Evolutionary conservation across 371 early-diverging fungal genomes (phyloP), one percentile per base, ranked within the genome.

Genomic region (Mortierella sp.): DNA sequence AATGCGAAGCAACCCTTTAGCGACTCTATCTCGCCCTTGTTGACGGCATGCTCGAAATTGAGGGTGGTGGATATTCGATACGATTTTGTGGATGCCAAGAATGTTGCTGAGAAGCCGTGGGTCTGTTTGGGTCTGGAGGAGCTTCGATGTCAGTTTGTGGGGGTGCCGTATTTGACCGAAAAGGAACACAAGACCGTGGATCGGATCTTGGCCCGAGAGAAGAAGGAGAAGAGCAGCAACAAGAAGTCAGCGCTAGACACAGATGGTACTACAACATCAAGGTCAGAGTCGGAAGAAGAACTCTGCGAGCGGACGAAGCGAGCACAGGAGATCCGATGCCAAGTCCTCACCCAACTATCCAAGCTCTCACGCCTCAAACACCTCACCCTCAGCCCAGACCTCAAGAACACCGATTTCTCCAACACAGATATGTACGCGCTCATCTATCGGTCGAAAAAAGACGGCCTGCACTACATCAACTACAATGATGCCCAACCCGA

Each of bases 101-200:
- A 52, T 13, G 52, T 50, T 31, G 34, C 10, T 5, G 54, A 31
- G 54, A 73, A 73, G 73, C 21, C 21, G 14, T 73, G 73, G 73
- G 73, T 34, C 10, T 50, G 38, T 21, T 26, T 50, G 73, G n/a
- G 52, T 24, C 34, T 73, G 73, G 52, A 73, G 73, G 38, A 31
- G 38, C 52, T 73, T 19, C 54, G 38, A 9, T 65, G 68, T 21
- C 68, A 65, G 68, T 65, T 65, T 42, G 68, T 52, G 1, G 48
- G 38, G 38, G 73, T 38, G 28, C 52, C 73, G 38, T 52, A 34
- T 24, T 52, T 47, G 38, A 52, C 31, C 28, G 50, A 38, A 9
- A 24, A 50, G n/a, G 73, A 73, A 31, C 73, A 73, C 3, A 38
- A 8, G 28, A 19, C 34, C 19, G 0, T 65, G 42, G 68, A 73